Percentiles rank a stretch among this genome's conserved stretches.
Evolutionary conservation across 163 green algal genomes (phyloP).

Genomic region (Prototheca cutis): DNA sequence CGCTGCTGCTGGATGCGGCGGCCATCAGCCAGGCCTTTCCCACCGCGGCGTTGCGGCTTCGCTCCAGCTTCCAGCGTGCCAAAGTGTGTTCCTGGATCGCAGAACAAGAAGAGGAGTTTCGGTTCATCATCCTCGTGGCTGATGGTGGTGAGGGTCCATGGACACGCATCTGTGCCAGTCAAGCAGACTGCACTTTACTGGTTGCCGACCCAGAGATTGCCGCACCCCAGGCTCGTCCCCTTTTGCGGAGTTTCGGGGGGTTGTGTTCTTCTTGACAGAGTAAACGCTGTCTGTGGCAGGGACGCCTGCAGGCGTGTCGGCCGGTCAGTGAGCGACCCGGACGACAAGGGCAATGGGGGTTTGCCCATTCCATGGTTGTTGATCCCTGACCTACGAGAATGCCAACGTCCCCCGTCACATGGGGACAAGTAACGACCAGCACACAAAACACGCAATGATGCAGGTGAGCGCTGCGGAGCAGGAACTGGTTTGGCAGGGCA

Average conservation of each 20-base stretch:
- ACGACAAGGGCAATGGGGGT: too few relatives aligned
- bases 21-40: conserved; percentile 41
- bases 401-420: too few relatives aligned
- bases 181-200: conserved; percentile 67
- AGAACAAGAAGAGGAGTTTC: conserved; percentile 62
- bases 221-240: conserved; percentile 8
- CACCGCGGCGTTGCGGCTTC: conserved; percentile 42
- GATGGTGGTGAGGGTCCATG: conserved; percentile 43
- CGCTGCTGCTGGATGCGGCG: conserved; percentile 30
- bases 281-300: too few relatives aligned
- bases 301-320: too few relatives aligned
- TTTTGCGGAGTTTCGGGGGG: too few relatives aligned
- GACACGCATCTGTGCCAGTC: conserved; percentile 52
- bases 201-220: conserved; percentile 23
- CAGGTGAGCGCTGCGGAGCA: conserved; percentile 21
- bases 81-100: conserved; percentile 74
- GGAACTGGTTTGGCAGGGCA: conserved; percentile 22
- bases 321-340: too few relatives aligned
- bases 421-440: too few relatives aligned
- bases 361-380: too few relatives aligned
- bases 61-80: conserved; percentile 56
- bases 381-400: too few relatives aligned
- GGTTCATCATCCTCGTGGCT: conserved; percentile 66
- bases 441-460: too few relatives aligned
- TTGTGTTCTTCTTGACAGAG: too few relatives aligned